A percentile compares a stretch with the other conserved stretches of the same genome.
These are phyloP conservation scores for Phascolomyces articulosus DNA, from an alignment of 371 early-diverging fungal genomes.

Conservation along the genomic window DNA sequence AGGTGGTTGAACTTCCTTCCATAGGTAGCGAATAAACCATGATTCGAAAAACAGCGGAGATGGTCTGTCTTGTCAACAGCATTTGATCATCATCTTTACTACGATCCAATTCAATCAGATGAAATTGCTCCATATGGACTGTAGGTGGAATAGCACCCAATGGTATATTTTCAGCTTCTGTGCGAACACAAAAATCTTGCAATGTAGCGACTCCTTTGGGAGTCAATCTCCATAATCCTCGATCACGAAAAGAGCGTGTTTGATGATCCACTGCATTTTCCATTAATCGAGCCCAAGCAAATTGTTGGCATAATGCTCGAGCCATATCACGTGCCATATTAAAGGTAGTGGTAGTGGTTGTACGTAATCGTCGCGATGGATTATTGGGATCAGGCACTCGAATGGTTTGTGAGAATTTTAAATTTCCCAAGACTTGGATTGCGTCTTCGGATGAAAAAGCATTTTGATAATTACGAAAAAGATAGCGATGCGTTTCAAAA, in stretches of 20 bases:
- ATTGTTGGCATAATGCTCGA: constrained; percentile 63
- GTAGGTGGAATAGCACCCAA: not conserved
- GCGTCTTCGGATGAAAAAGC: constrained; percentile 66
- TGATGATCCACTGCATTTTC: constrained; percentile 55
- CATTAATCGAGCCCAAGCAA: constrained; percentile 57
- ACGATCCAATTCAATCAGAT: constrained; percentile 36
- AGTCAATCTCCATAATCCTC: constrained; percentile 57
- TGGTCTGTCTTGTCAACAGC: constrained; percentile 21
- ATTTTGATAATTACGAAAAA: constrained; percentile 58
- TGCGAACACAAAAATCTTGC: constrained; percentile 49
- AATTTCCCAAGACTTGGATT: constrained; percentile 49
- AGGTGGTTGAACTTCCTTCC: constrained; percentile 21
- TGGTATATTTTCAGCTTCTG: constrained; percentile 24
- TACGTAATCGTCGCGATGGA: constrained; percentile 41
- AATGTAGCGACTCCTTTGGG: constrained; percentile 61
- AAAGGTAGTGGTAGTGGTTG: constrained; percentile 65
- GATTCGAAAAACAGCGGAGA: constrained; percentile 32
- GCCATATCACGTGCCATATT: constrained; percentile 68
- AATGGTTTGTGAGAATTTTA: constrained; percentile 59
- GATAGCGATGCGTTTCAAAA: constrained; percentile 53
- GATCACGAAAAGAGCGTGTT: constrained; percentile 55
- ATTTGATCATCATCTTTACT: constrained; percentile 43
- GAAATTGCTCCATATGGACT: constrained; percentile 26
- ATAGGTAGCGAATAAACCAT: constrained; percentile 44
- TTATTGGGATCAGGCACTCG: constrained; percentile 62